A percentile compares a stretch with the other conserved stretches of the same genome.
phyloP scores from a whole-genome alignment of 257 asterid species.

The Dorcoceras hygrometricum region DNA sequence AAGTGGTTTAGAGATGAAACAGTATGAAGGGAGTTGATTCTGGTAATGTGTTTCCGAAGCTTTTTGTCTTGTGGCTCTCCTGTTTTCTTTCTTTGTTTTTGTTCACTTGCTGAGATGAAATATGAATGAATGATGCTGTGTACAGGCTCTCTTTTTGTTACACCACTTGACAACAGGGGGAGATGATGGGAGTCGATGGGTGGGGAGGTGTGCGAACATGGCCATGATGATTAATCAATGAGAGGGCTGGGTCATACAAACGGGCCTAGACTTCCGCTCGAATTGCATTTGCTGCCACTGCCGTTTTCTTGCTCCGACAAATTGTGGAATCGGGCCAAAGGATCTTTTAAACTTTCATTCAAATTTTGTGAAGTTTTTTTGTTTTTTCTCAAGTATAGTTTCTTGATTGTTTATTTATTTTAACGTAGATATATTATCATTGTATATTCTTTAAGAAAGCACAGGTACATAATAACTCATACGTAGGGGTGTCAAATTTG shows the following conservation, averaged over 20 bases:
- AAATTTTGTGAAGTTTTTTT: too few species aligned
- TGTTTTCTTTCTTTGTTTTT: constrained; percentile 4
- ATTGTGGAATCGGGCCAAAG: too few species aligned
- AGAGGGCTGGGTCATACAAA: constrained; percentile 38
- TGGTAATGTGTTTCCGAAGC: constrained; percentile 20
- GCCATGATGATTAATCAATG: constrained; percentile 59
- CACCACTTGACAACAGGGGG: constrained; percentile 24
- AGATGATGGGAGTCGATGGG: constrained; percentile 34
- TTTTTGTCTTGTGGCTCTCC: constrained; percentile 7
- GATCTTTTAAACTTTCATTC: too few species aligned
- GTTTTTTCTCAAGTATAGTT: too few species aligned
- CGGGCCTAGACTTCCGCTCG: constrained; percentile 31
- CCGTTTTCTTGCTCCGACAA: too few species aligned
- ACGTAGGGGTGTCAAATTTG: too few species aligned
- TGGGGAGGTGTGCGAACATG: constrained; percentile 44
- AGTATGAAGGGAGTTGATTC: background rate
- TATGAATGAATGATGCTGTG: constrained; percentile 43
- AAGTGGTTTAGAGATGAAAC: constrained; percentile 16
- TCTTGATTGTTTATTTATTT: too few species aligned
- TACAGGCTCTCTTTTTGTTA: constrained; percentile 33
- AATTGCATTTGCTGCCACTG: constrained; percentile 60
- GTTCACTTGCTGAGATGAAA: constrained; percentile 30
- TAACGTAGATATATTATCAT: too few species aligned
- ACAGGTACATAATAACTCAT: too few species aligned
- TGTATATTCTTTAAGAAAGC: too few species aligned